A percentile compares a stretch with the other conserved stretches of the same genome.
Conservation (phyloP, 257 asterid genomes). For the Solanum raphanifolium region DNA sequence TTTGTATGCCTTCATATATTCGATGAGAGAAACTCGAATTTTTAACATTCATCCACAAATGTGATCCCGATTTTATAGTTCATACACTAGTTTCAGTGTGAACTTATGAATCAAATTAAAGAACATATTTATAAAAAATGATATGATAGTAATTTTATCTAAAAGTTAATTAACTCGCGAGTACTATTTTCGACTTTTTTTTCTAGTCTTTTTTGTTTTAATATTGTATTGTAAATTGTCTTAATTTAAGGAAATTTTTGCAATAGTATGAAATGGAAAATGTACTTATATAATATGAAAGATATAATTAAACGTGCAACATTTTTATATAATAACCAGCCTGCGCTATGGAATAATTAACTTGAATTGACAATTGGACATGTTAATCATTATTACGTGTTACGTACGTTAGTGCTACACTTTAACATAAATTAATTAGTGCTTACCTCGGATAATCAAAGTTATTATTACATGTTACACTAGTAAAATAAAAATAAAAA, state of each 20-base stretch:
- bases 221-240: background rate
- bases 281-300: background rate
- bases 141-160: background rate
- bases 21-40: background rate
- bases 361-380: background rate
- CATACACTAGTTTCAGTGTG: background rate
- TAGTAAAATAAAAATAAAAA: no score
- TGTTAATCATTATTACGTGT: background rate
- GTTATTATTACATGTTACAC: background rate
- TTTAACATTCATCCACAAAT: background rate
- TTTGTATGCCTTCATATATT: background rate
- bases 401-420: background rate
- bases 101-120: background rate
- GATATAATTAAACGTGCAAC: background rate
- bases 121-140: background rate
- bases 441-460: background rate
- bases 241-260: background rate
- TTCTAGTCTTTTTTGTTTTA: background rate
- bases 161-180: background rate
- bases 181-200: background rate
- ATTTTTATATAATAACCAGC: background rate
- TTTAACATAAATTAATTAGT: background rate
- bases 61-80: background rate
- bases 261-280: background rate
- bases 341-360: background rate